These are phyloP conservation scores for Carex myosuroides DNA, from an alignment of 176 grass and related monocot genomes.

Conservation along the genomic window DNA sequence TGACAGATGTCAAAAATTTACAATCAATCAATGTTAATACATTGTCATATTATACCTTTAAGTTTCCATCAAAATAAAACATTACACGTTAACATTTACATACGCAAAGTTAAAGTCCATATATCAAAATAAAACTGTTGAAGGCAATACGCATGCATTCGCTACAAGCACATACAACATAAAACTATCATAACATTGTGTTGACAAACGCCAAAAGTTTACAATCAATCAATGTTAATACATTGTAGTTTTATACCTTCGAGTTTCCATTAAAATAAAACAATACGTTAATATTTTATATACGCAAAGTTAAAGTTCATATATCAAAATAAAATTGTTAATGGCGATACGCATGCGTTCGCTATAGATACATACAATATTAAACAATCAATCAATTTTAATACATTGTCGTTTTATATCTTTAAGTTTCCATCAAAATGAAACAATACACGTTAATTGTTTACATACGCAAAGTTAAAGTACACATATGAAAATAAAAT, in stretches of 20 bases:
- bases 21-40: neutral
- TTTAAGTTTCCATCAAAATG: neutral
- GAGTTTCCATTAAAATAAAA: neutral
- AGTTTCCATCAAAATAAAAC: neutral
- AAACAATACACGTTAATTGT: neutral
- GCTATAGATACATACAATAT: neutral
- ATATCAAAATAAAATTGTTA: neutral
- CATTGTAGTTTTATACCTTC: neutral
- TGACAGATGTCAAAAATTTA: neutral
- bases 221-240: neutral
- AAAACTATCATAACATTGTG: neutral
- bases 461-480: neutral
- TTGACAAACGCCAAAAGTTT: neutral
- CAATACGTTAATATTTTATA: neutral
- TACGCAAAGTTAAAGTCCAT: neutral
- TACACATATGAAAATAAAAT: neutral
- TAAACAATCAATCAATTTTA: neutral
- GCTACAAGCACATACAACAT: neutral
- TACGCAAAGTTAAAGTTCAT: neutral
- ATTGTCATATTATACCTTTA: neutral
- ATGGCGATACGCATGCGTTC: rapidly evolving
- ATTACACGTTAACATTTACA: neutral
- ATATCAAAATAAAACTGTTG: neutral
- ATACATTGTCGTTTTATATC: neutral
- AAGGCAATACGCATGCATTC: neutral